Percentiles rank a stretch among this genome's conserved stretches.
Evolutionary conservation across 2,329 filamentous ascomycete species (phyloP).

Genomic region (Zalaria sp.): DNA sequence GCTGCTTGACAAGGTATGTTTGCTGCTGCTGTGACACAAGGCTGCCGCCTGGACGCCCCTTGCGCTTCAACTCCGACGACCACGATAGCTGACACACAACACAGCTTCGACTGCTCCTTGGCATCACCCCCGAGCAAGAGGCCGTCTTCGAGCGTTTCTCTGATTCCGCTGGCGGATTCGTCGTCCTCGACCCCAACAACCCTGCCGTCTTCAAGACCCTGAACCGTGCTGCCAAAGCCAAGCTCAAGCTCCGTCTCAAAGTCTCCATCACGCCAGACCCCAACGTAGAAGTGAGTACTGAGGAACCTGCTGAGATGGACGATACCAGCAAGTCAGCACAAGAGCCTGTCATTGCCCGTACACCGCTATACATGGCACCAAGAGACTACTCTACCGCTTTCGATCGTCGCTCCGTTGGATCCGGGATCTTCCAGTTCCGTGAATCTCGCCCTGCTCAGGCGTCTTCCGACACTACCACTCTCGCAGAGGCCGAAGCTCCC

Average conservation of each 20-base stretch:
- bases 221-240: constrained; percentile 91
- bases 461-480: constrained; percentile 1
- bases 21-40: not conserved
- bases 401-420: constrained; percentile 15
- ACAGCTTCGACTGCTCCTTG: constrained; percentile 57
- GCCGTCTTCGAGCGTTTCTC: constrained; percentile 84
- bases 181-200: constrained; percentile 66
- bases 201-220: constrained; percentile 87
- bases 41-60: constrained; percentile 11
- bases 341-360: constrained; percentile 8
- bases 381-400: constrained; percentile 8
- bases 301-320: constrained; percentile 4
- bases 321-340: not conserved
- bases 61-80: constrained; percentile 4
- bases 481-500: constrained; percentile 22
- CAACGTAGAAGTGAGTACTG: constrained; percentile 1
- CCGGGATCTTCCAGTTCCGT: constrained; percentile 23
- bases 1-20: constrained; percentile 72
- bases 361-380: constrained; percentile 11
- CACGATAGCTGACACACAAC: not conserved
- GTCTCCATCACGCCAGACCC: constrained; percentile 16
- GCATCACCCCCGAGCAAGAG: constrained; percentile 46
- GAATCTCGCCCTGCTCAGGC: constrained; percentile 14
- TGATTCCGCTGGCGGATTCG: constrained; percentile 72
- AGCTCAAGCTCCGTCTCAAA: constrained; percentile 85